Evolutionary conservation across 805 yeast genomes (phyloP), one percentile per base, ranked within the genome.

Genomic region (Nematodospora valgi): DNA sequence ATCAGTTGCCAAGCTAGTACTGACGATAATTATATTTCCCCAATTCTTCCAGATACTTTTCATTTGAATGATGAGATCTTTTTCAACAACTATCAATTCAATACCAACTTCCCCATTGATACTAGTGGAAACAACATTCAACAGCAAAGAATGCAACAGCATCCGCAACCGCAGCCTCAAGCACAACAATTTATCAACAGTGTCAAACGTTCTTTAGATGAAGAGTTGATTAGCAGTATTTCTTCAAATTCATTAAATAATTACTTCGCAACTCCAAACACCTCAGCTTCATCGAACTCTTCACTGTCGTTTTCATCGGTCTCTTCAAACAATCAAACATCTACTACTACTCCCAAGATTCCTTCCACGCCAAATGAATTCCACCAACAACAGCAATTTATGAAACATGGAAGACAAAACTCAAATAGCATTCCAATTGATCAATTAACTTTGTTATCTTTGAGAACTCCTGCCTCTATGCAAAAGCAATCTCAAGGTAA

Each of bases 61-160:
- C 52, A 48, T 36, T 36, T 53, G 17, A 53, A 53, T 36, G 58
- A 53, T 37, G 58, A 53, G 37, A 41, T 52, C 7, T 52, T 53
- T 35, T 51, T 53, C 43, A 44, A 41, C 37, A 38, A 44, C 27
- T 32, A 44, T 28, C 37, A 32, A 34, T 34, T 34, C 12, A 21
- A 26, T 27, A 17, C 26, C 13, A 17, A 16, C n/a, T 22, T 19
- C 4, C 9, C 22, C 6, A 14, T 13, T 26, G 10, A 17, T 8
- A 11, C 17, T 17, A 11, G 11, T 26, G 11, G 10, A 8, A 10
- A 8, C 23, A 21, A 8, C 9, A 21, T 21, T 26, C 29, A 26
- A 14, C 34, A 28, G 13, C 24, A 22, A 29, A 9, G 18, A 26
- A 8, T 13, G 29, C 29, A 26, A 17, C n/a, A n/a, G n/a, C n/a